Percentiles rank a stretch among this genome's conserved stretches.
Conservation (phyloP, 75 land plant species). For the Chamaecyparis obtusa region DNA sequence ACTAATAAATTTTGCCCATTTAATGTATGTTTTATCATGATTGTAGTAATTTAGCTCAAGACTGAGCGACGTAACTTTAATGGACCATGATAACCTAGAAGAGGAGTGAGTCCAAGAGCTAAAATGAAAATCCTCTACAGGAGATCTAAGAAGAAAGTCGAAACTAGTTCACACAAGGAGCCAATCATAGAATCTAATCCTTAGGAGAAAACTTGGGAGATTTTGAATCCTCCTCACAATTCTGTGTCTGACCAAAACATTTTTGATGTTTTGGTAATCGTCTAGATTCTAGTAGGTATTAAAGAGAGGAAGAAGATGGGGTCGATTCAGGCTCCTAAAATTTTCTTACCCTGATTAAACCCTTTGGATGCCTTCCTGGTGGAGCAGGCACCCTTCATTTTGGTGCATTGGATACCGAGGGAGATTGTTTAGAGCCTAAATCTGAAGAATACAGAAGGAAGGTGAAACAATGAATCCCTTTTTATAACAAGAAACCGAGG, state of each 20-base stretch:
- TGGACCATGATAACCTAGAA: neutral
- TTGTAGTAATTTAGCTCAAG: neutral
- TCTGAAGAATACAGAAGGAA: neutral
- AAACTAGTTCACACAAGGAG: neutral
- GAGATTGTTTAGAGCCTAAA: neutral
- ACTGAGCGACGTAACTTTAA: neutral
- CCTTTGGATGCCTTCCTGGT: neutral
- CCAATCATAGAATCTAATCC: neutral
- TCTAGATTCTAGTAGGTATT: neutral
- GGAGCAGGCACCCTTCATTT: neutral
- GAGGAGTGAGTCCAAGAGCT: neutral
- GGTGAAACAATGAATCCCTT: neutral
- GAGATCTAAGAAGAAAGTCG: neutral
- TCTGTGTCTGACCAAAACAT: neutral
- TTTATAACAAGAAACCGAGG: neutral
- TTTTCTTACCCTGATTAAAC: neutral
- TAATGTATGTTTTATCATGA: neutral
- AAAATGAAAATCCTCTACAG: neutral
- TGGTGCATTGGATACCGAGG: neutral
- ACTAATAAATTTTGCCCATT: neutral
- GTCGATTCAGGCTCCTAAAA: neutral
- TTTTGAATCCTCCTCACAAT: neutral
- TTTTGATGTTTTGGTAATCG: neutral
- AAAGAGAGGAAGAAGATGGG: neutral
- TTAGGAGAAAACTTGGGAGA: neutral